Base-by-base conservation (phyloP, 768 basidiomycete species). In the Boletus insuetus region DNA sequence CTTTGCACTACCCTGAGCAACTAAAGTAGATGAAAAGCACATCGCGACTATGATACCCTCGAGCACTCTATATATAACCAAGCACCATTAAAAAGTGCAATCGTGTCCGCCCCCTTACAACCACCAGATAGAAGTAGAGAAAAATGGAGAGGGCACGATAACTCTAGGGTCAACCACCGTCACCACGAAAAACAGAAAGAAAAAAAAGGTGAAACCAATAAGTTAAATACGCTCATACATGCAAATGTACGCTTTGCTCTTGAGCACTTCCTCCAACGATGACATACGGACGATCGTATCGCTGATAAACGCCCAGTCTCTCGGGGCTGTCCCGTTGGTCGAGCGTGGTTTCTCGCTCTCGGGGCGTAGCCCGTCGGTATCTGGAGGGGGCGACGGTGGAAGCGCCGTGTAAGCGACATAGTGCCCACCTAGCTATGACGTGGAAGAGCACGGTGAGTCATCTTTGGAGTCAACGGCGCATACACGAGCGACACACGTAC, bases 281-380 rank as follows among this genome's bases (percentile, higher is more conserved):
- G 88, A 83, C 44, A 90, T 74, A 43, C 89, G 79, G n/a, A 98
- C 93, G 43, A 82, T 74, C 3, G 89, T 91, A 66, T 98, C 95
- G 62, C 92, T 94, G 71, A 96, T 86, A 68, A 89, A 95, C 44
- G 90, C 91, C 95, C 95, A 98, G 57, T 89, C 83, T 41, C 93
- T 53, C 24, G 57, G 32, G 4, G 48, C 31, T 24, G 58, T 19
- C 48, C 60, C 37, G 3, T 38, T 22, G 9, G 54, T 55, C 29
- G 55, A 14, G 14, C 43, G 38, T 0, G 41, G 40, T 35, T 57
- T 67, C 39, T 61, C 62, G 31, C 46, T 42, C 37, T 56, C 58
- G 7, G 59, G 20, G 2, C 22, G 55, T 3, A 17, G 37, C 6
- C 22, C 34, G 17, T 64, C 63, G 0, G 45, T 38, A 4, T 68